phyloP scores from a whole-genome alignment of 176 grass and related monocot genomes.

The Avena eriantha region DNA sequence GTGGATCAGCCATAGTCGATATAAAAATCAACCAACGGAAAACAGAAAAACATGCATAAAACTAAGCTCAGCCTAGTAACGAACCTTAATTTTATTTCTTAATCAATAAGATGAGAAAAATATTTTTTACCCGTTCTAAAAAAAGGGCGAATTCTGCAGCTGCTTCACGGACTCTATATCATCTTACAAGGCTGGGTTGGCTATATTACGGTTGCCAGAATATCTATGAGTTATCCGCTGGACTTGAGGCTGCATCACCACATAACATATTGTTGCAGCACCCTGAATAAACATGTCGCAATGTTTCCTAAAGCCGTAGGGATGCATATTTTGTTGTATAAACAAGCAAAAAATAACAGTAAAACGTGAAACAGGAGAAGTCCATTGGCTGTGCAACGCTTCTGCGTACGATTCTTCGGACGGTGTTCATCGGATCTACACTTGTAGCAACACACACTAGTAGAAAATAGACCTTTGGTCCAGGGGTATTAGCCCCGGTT shows the following conservation, averaged over 20 bases:
- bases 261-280: slow-evolving; percentile 79
- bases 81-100: too few relatives aligned
- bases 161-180: too few relatives aligned
- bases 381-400: slow-evolving; percentile 29
- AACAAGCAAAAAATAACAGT: not conserved
- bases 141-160: too few relatives aligned
- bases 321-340: too few relatives aligned
- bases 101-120: too few relatives aligned
- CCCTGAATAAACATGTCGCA: slow-evolving; percentile 36
- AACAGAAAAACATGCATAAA: too few relatives aligned
- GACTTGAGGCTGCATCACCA: slow-evolving; percentile 59
- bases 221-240: slow-evolving; percentile 32
- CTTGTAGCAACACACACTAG: not conserved
- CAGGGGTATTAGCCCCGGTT: too few relatives aligned
- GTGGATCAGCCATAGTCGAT: too few relatives aligned
- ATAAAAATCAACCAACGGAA: too few relatives aligned
- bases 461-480: too few relatives aligned
- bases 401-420: slow-evolving; percentile 40
- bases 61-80: too few relatives aligned
- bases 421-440: slow-evolving; percentile 36
- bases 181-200: slow-evolving; percentile 43
- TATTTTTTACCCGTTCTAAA: too few relatives aligned
- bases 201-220: slow-evolving; percentile 57
- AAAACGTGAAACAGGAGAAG: not conserved
- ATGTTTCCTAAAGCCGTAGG: not conserved